Evolutionary conservation across 2,329 filamentous ascomycete genomes (phyloP).

Genomic region (Scedosporium apiospermum): DNA sequence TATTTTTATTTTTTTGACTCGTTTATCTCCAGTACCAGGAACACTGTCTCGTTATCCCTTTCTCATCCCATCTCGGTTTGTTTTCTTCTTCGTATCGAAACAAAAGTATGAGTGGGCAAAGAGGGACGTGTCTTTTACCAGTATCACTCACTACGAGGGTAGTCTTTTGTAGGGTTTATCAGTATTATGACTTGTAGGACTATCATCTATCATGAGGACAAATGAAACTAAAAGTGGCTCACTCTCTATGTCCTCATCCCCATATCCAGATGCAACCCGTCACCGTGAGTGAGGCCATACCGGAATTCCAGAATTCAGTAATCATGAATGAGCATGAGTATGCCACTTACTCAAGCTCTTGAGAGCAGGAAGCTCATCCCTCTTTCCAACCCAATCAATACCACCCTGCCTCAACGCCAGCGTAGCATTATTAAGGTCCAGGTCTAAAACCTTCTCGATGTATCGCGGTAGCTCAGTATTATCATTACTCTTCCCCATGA

Average conservation of each 20-base stretch:
- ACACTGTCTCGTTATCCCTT: too few relatives aligned
- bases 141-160: too few relatives aligned
- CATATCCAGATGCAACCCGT: background rate
- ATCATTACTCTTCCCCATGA: constrained; percentile 16
- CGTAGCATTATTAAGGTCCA: constrained; percentile 14
- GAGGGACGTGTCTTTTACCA: too few relatives aligned
- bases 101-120: too few relatives aligned
- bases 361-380: constrained; percentile 1
- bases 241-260: background rate
- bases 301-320: background rate
- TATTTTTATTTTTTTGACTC: too few relatives aligned
- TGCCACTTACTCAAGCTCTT: background rate
- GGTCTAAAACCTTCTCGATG: constrained; percentile 14
- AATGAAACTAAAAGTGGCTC: background rate
- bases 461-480: constrained; percentile 18
- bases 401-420: constrained; percentile 13
- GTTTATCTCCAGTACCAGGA: too few relatives aligned
- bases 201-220: background rate
- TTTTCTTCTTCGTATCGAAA: too few relatives aligned
- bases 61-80: too few relatives aligned
- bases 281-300: too few relatives aligned
- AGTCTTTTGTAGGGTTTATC: background rate
- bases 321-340: background rate
- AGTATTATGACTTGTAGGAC: background rate
- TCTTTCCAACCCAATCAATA: constrained; percentile 13